Evolutionary conservation across 1,284 basidiomycete species (phyloP), one percentile per base, ranked within the genome.

Genomic region (Puccinia coronata): DNA sequence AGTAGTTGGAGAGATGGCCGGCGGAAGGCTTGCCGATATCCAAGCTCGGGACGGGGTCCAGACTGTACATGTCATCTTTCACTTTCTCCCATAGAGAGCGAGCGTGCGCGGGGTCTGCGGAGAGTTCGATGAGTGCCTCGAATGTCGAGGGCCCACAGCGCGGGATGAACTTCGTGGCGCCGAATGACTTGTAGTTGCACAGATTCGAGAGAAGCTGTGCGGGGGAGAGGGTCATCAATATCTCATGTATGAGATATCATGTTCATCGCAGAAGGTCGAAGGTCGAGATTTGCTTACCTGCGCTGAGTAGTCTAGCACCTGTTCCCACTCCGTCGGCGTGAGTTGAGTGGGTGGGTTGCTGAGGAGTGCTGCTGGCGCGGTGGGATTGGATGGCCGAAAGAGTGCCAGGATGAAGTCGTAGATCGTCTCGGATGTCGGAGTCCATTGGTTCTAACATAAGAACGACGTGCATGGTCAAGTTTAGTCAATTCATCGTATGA

Each of bases 1-100:
- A 94, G 86, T 94, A 94, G 85, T 93, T 93, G 41, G 91, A 92
- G 71, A 93, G 84, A 82, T 94, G 92, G 0, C 93, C 93, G 34
- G 90, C 88, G 43, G 87, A 89, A 55, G 91, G 91, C 85, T 94
- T 94, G 77, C 93, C 93, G 82, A 94, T 92, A 84, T 89, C 91
- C 74, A 93, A 88, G 76, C 88, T 89, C 0, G 88, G 85, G 84
- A 92, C 91, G 1, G 93, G 92, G 25, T 86, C 85, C 20, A 88
- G 84, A 11, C 90, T 87, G 85, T 93, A 94, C 73, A 94, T 92
- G 84, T 92, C 90, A 5, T 49, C 31, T 16, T 55, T 84, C 73
- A 91, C 92, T 82, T 90, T 88, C 20, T 89, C 87, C 90, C 92
- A 94, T 2, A 93, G 86, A 0, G 88, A 84, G 28, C 88, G 79